phyloP scores from a whole-genome alignment of 225 moss, liverwort and hornwort genomes.

The Straminergon stramineum region DNA sequence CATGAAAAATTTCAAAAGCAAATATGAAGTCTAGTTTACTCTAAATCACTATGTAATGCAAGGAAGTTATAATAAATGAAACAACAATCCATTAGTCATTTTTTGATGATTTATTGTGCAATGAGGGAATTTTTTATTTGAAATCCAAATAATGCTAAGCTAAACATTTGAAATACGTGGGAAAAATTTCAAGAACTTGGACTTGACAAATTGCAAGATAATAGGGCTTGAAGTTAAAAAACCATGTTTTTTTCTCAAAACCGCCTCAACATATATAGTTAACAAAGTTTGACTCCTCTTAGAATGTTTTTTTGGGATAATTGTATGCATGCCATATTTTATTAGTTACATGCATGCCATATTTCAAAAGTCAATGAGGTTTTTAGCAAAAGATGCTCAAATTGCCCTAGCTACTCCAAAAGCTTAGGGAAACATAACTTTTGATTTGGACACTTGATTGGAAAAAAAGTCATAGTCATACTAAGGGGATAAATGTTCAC shows the following conservation, averaged over 20 bases:
- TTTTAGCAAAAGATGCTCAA: not conserved
- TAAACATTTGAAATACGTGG: not conserved
- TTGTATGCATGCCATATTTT: no score
- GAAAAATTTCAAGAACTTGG: not conserved
- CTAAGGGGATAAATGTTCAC: fast-evolving
- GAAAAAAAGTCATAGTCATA: fast-evolving
- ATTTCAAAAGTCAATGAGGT: not conserved
- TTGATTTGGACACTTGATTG: fast-evolving
- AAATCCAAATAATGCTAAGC: not conserved
- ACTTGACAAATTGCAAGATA: no score
- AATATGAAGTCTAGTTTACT: not conserved
- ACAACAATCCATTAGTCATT: not conserved
- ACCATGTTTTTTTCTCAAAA: no score
- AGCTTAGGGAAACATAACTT: not conserved
- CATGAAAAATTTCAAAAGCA: fast-evolving
- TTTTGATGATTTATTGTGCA: not conserved
- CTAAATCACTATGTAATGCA: not conserved
- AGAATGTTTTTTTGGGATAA: no score
- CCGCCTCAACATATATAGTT: no score
- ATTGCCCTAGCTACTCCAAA: fast-evolving
- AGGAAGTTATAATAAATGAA: not conserved
- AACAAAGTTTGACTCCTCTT: no score
- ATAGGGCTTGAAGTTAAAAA: no score
- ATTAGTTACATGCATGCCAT: no score
- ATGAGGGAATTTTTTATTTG: not conserved